Percentiles rank a stretch among this genome's conserved stretches.
These are phyloP conservation scores for Alternaria arborescens DNA, from an alignment of 2,329 filamentous ascomycete genomes.

Conservation along the genomic window DNA sequence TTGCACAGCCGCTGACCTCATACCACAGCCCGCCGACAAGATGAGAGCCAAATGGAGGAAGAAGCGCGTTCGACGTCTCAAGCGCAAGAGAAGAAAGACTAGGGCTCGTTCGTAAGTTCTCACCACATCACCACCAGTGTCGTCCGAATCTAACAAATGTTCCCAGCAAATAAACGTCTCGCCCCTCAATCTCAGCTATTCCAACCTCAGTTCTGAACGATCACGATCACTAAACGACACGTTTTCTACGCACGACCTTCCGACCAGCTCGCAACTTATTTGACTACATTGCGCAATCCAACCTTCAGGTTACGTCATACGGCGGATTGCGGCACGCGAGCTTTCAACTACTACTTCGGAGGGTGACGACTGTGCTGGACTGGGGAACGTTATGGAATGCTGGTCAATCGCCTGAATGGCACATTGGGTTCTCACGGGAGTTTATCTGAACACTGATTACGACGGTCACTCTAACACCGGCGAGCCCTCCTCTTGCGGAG, in stretches of 20 bases:
- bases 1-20: slow-evolving; percentile 40
- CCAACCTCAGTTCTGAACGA: slow-evolving; percentile 43
- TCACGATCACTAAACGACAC: slow-evolving; percentile 38
- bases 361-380: slow-evolving; percentile 37
- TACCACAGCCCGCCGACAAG: slow-evolving; percentile 55
- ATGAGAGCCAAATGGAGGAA: slow-evolving; percentile 99
- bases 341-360: slow-evolving; percentile 30
- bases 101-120: slow-evolving; percentile 88
- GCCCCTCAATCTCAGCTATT: slow-evolving; percentile 52
- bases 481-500: slow-evolving; percentile 30
- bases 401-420: slow-evolving; percentile 42
- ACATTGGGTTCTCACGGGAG: slow-evolving; percentile 45
- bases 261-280: slow-evolving; percentile 31
- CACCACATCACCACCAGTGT: background rate
- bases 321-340: slow-evolving; percentile 38
- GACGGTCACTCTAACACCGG: slow-evolving; percentile 51
- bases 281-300: slow-evolving; percentile 25
- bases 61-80: slow-evolving; percentile 99
- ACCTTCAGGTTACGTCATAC: slow-evolving; percentile 35
- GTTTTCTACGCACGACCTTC: slow-evolving; percentile 37
- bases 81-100: slow-evolving; percentile 99
- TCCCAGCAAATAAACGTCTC: slow-evolving; percentile 61
- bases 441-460: slow-evolving; percentile 44
- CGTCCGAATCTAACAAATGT: slow-evolving; percentile 18
- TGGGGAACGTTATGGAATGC: slow-evolving; percentile 39